Evolutionary conservation across 2,329 filamentous ascomycete species (phyloP), one percentile per base, ranked within the genome.

Genomic region (Verticillium zaregamsianum): DNA sequence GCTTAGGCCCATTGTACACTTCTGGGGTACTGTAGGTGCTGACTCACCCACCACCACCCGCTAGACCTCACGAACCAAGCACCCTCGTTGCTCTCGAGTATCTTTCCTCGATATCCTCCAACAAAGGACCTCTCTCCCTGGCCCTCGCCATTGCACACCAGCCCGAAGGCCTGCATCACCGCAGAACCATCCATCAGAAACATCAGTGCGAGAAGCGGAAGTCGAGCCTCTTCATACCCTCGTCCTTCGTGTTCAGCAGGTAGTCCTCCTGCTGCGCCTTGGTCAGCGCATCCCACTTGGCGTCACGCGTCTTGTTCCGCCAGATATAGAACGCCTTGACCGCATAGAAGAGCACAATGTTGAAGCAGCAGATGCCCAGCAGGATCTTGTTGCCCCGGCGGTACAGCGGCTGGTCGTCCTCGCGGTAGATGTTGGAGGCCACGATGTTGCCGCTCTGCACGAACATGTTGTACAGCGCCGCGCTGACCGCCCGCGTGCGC

Each of bases 221-320:
- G 65, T 86, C 82, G 60, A 84, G 69, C 68, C 85, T 79, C 71
- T 85, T 81, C 62, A 79, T 78, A 0, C 83, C 83, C 68, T 84
- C 75, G 62, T 86, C 82, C 4, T 72, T 79, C 0, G 81, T 83
- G 32, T 78, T 82, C 37, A 76, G 66, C 3, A 81, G 62, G 62
- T 86, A 86, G 1, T 78, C 69, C 32, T 77, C 74, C 69, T 79
- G 76, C 69, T 85, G 75, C 67, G 80, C 74, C 37, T 74, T 71
- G 0, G 74, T 76, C 70, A 82, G 66, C 0, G 74, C 71, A 58
- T 76, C 73, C 81, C 81, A 83, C 57, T 69, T 73, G 23, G 68
- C 64, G 8, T 80, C 78, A 5, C 79, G 73, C 32, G 75, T 66
- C 67, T 73, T 75, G 67, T 83, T 83, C 4, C 80, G 70, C 75